Evolutionary conservation across 768 basidiomycete genomes (phyloP), one percentile per base, ranked within the genome.

Genomic region (Hygrocybe punicea): DNA sequence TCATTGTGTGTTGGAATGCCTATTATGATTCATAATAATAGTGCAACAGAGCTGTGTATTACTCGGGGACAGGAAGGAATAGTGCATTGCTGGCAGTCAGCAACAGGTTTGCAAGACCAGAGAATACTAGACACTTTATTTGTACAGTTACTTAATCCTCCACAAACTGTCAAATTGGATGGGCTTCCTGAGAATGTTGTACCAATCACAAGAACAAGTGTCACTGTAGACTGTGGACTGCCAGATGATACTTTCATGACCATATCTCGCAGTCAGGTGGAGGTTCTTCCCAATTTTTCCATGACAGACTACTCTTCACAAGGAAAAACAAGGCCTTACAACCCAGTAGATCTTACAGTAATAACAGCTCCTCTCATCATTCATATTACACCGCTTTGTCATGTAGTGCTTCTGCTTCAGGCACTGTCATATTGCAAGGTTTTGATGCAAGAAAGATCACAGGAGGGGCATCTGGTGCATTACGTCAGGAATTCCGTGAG

Each of bases 291-390:
- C 29, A 29, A 69, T 51, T 71, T 72, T 65, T 63, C 67, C 2
- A 71, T 73, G 62, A 73, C 72, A 4, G 71, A 72, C 55, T 65
- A 60, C 50, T 39, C 57, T 4, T 60, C 58, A n/a, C 63, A 65
- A 56, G 64, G 64, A 17, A 61, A 57, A 51, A 69, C 69, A 2
- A 36, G 70, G 29, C 24, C 11, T 9, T 46, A 56, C n/a, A 73
- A 73, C 59, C 52, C 63, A 50, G 68, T 67, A 6, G 63, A 72
- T 53, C 51, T 70, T 1, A n/a, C n/a, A n/a, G n/a, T n/a, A 51
- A 53, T n/a, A 55, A 63, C 34, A 60, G 61, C 34, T 37, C 23
- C 6, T 25, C 21, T 21, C 63, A 64, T 57, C 59, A 56, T 35
- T 49, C 56, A 13, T 58, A 46, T 46, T 65, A 64, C 47, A 65